Evolutionary conservation across 176 grass and related monocot species (phyloP), one percentile per base, ranked within the genome.

Genomic region (Saccharum spontaneum): DNA sequence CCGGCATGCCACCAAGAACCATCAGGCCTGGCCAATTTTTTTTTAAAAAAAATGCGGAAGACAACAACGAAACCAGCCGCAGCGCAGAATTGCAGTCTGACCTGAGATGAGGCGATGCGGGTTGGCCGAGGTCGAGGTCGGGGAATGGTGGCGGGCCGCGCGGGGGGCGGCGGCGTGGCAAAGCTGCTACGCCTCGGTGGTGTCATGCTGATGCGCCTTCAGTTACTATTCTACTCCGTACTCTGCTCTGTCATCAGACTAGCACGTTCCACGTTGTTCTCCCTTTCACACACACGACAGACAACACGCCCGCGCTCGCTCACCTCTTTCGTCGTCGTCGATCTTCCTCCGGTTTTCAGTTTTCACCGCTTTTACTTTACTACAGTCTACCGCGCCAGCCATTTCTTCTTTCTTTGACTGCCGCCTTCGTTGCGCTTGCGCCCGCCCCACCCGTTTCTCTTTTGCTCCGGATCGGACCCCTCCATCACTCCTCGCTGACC

Each of bases 231-330:
- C 82, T 83, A 79, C 15, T 80, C 50, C 75, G 74, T 83, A 79
- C 15, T 80, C 50, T 80, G 74, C 82, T 22, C 55, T 74, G 73
- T 67, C 74, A 79, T 68, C 80, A 87, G 84, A 92, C 84, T 43
- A 26, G 30, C 38, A 26, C 78, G 33, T 20, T 72, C n/a, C 38
- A 26, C 78, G 33, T 20, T 72, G 62, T 8, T 79, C 72, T 16
- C 33, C 40, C 41, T 34, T 11, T 24, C 11, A 10, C 26, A 18
- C 8, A 30, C 71, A 33, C 17, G 1, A 28, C 34, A 20, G 8
- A 8, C 28, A 28, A 57, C 52, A 0, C 24, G 24, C 4, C 10
- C 7, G 18, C 13, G 3, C 3, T 33, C 33, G 10, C 16, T 7
- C 52, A 7, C 23, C 44, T 44, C 17, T 44, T 12, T 63, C 23